Percentiles rank a stretch among this genome's conserved stretches.
Conservation (phyloP, 768 basidiomycete species). For the Tricholoma terreum region DNA sequence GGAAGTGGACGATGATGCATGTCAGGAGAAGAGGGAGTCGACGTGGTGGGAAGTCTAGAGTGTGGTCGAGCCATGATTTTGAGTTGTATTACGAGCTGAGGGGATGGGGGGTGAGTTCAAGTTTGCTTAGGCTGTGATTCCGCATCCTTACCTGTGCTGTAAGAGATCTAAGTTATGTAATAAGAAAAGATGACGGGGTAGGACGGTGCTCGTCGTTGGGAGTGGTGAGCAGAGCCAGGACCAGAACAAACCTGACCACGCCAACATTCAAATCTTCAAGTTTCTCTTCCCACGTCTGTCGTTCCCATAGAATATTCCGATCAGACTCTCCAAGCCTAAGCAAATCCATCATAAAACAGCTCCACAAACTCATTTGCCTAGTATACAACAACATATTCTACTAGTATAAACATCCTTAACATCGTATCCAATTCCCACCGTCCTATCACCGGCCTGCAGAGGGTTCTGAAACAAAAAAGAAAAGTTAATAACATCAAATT, state of each 20-base stretch:
- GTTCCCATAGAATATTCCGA: neutral
- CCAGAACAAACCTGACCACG: neutral
- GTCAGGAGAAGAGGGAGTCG: constrained; percentile 30
- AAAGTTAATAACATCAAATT: too few relatives aligned
- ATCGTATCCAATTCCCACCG: too few relatives aligned
- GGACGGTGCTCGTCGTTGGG: too few relatives aligned
- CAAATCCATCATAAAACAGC: too few relatives aligned
- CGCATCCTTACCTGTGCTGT: neutral
- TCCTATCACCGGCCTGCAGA: too few relatives aligned
- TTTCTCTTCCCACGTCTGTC: neutral
- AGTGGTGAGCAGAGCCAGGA: too few relatives aligned
- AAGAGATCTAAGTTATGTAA: neutral
- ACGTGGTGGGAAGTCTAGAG: constrained; percentile 13
- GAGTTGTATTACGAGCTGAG: neutral
- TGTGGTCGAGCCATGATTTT: constrained; percentile 8
- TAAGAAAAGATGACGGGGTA: too few relatives aligned
- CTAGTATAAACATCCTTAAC: too few relatives aligned
- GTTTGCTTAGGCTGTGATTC: neutral
- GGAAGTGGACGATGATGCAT: constrained; percentile 66
- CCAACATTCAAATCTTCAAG: neutral
- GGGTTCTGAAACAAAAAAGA: too few relatives aligned
- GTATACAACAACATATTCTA: too few relatives aligned
- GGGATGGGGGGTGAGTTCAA: neutral
- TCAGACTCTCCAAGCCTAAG: neutral
- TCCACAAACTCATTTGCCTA: too few relatives aligned